A percentile compares a stretch with the other conserved stretches of the same genome.
These are phyloP conservation scores for Acanthamoeba lenticulata DNA, from an alignment of 208 protist genomes.

Conservation along the genomic window DNA sequence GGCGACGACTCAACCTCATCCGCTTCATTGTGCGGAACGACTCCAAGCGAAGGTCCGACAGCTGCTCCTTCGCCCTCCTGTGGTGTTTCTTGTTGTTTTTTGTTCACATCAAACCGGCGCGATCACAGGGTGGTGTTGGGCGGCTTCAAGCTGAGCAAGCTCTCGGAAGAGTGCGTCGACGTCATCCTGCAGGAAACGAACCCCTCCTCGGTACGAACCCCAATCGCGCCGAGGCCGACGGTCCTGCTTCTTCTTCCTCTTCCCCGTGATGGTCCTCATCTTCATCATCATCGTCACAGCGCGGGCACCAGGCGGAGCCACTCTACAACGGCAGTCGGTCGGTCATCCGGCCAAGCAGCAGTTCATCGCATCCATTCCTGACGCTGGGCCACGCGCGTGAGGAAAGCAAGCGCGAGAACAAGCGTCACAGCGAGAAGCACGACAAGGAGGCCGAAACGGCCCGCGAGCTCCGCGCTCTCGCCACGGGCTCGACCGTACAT, in stretches of 20 bases:
- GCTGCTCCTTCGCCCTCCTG: not conserved
- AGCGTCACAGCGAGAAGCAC: not conserved
- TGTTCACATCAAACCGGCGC: not conserved
- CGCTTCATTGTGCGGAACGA: constrained; percentile 13
- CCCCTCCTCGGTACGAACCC: not conserved
- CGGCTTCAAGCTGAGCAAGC: constrained; percentile 60
- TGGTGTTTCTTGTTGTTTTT: no score
- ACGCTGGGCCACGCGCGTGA: not conserved
- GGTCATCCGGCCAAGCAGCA: not conserved
- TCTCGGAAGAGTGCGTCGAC: not conserved
- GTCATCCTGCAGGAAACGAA: not conserved
- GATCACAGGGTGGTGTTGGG: constrained; percentile 8
- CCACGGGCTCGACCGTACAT: not conserved
- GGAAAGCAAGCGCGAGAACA: not conserved
- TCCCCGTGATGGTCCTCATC: not conserved
- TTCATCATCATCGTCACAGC: not conserved
- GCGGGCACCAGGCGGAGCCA: no score
- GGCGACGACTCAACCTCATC: not conserved
- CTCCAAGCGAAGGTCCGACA: not conserved
- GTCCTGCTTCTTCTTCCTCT: not conserved
- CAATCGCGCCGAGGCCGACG: no score
- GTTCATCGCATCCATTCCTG: not conserved
- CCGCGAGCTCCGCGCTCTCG: not conserved
- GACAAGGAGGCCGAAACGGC: constrained; percentile 7
- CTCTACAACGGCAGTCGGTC: no score